A percentile compares a stretch with the other conserved stretches of the same genome.
Evolutionary conservation across 345 rosid genomes (phyloP).

Genomic region (Salix brachista): DNA sequence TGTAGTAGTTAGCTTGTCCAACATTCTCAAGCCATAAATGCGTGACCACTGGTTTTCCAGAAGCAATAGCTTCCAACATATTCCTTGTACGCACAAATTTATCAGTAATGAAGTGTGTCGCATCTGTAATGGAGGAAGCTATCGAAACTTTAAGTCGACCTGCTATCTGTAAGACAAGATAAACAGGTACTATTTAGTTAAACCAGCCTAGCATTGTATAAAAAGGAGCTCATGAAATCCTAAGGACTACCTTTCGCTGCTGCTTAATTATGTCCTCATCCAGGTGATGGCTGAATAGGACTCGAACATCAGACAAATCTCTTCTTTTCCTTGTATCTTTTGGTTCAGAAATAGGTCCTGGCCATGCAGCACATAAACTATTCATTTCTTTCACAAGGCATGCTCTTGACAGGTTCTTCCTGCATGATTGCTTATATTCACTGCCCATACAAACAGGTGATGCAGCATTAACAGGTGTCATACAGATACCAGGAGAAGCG

Average conservation of each 20-base stretch:
- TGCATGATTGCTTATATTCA: constrained; percentile 62
- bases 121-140: constrained; percentile 61
- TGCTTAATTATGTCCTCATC: constrained; percentile 67
- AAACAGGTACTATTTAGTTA: constrained; percentile 17
- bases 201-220: background rate
- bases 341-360: constrained; percentile 35
- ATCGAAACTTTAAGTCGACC: constrained; percentile 56
- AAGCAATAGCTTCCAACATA: constrained; percentile 79
- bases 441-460: constrained; percentile 85
- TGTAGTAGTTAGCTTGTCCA: constrained; percentile 51
- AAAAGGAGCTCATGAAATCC: background rate
- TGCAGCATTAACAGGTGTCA: constrained; percentile 40
- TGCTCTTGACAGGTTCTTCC: constrained; percentile 44
- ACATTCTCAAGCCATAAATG: constrained; percentile 71
- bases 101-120: constrained; percentile 72
- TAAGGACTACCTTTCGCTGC: constrained; percentile 66
- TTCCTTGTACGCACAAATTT: constrained; percentile 65
- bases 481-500: constrained; percentile 33
- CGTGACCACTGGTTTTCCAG: constrained; percentile 70
- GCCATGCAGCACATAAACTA: constrained; percentile 36
- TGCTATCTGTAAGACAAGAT: constrained; percentile 47
- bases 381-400: constrained; percentile 44
- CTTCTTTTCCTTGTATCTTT: constrained; percentile 68
- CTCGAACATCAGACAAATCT: constrained; percentile 58
- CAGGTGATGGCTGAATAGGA: constrained; percentile 85